Conservation (phyloP, 2,329 filamentous ascomycete genomes). For the Cryphonectria japonica region DNA sequence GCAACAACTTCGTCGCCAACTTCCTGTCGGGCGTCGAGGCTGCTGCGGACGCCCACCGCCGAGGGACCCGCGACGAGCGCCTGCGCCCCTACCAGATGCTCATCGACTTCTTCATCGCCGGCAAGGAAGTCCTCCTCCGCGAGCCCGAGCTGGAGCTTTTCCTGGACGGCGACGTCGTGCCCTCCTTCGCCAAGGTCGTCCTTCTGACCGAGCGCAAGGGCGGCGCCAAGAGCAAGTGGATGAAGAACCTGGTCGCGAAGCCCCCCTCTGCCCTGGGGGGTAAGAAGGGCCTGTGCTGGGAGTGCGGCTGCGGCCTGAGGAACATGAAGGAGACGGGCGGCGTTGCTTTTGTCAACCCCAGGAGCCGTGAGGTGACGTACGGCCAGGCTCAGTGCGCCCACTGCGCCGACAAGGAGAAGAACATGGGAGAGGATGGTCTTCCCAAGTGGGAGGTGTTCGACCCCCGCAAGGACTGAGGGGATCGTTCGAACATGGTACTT, state of each 20-base stretch:
- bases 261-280: not conserved
- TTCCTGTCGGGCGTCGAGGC: not conserved
- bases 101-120: conserved; percentile 19
- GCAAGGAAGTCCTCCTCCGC: conserved; percentile 11
- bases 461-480: conserved; percentile 3
- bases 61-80: not conserved
- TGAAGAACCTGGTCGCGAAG: not conserved
- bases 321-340: not conserved
- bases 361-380: not conserved
- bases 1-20: not conserved
- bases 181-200: not conserved
- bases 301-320: not conserved
- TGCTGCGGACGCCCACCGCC: not conserved
- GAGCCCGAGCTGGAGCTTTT: not conserved
- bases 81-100: conserved; percentile 11
- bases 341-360: conserved; percentile 9
- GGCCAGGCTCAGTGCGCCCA: conserved; percentile 10
- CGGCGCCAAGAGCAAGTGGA: conserved; percentile 11
- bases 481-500: not conserved
- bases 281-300: conserved; percentile 1
- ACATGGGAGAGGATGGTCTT: not conserved
- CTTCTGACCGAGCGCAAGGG: not conserved
- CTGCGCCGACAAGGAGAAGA: conserved; percentile 16
- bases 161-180: not conserved
- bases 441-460: conserved; percentile 17